Percentiles rank a stretch among this genome's conserved stretches.
phyloP scores from a whole-genome alignment of 176 grass and related monocot genomes.

The Hyparrhenia diplandra region DNA sequence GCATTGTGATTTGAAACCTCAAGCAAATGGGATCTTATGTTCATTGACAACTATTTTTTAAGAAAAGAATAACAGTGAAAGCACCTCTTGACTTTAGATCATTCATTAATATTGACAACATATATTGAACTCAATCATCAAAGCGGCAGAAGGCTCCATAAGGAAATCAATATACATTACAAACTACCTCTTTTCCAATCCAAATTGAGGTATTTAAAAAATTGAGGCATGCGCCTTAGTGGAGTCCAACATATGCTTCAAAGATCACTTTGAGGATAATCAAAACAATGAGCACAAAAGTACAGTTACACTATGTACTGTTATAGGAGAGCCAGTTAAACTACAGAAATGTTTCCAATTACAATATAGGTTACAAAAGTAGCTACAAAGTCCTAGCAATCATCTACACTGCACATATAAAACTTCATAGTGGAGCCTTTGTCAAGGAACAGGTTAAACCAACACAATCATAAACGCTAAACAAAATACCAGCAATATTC shows the following conservation, averaged over 20 bases:
- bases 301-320: background rate
- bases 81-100: background rate
- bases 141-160: background rate
- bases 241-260: background rate
- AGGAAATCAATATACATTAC: background rate
- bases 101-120: background rate
- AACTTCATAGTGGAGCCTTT: background rate
- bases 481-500: background rate
- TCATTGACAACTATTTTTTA: background rate
- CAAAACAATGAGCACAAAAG: background rate
- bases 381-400: background rate
- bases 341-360: background rate
- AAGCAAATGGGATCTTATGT: background rate
- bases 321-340: background rate
- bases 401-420: background rate
- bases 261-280: background rate
- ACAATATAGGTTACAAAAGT: background rate
- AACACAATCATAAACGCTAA: background rate
- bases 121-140: background rate
- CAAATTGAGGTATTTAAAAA: background rate
- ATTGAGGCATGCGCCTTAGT: background rate
- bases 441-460: conserved; percentile 4
- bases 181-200: background rate
- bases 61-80: background rate
- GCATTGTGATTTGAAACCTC: background rate